phyloP scores from a whole-genome alignment of 2,329 filamentous ascomycete genomes.

The Magnaporthales sp. region DNA sequence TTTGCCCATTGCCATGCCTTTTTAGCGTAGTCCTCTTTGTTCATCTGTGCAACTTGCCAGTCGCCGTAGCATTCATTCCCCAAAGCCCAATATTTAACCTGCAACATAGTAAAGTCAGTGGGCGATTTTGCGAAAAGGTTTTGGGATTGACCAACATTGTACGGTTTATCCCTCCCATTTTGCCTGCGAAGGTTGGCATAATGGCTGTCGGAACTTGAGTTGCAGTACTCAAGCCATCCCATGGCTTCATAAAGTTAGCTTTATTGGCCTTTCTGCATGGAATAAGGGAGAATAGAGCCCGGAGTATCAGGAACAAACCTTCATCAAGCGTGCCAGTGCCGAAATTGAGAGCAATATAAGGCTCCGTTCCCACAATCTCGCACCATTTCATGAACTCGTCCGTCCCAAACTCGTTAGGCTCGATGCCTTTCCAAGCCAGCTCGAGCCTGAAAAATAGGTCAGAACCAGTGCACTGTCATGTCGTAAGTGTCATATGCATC shows the following conservation, averaged over 20 bases:
- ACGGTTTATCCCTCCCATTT: slow-evolving; percentile 68
- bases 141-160: slow-evolving; percentile 41
- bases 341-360: slow-evolving; percentile 74
- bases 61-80: slow-evolving; percentile 67
- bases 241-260: slow-evolving; percentile 26
- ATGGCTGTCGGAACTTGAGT: slow-evolving; percentile 66
- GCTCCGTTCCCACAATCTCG: slow-evolving; percentile 60
- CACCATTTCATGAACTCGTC: slow-evolving; percentile 85
- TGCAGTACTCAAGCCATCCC: slow-evolving; percentile 82
- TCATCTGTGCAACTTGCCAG: slow-evolving; percentile 60
- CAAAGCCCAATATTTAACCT: slow-evolving; percentile 69
- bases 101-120: not conserved
- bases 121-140: not conserved
- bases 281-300: not conserved
- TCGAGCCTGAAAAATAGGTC: slow-evolving; percentile 42
- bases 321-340: slow-evolving; percentile 57
- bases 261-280: not conserved
- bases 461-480: too few species aligned
- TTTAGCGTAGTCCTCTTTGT: slow-evolving; percentile 60
- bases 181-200: slow-evolving; percentile 73
- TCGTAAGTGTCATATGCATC: not conserved
- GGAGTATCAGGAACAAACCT: slow-evolving; percentile 14
- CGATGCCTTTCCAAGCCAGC: slow-evolving; percentile 69
- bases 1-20: slow-evolving; percentile 66
- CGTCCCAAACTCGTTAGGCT: slow-evolving; percentile 74